Evolutionary conservation across 495 filamentous ascomycete species (phyloP), one percentile per base, ranked within the genome.

Genomic region (Neurospora sp.): DNA sequence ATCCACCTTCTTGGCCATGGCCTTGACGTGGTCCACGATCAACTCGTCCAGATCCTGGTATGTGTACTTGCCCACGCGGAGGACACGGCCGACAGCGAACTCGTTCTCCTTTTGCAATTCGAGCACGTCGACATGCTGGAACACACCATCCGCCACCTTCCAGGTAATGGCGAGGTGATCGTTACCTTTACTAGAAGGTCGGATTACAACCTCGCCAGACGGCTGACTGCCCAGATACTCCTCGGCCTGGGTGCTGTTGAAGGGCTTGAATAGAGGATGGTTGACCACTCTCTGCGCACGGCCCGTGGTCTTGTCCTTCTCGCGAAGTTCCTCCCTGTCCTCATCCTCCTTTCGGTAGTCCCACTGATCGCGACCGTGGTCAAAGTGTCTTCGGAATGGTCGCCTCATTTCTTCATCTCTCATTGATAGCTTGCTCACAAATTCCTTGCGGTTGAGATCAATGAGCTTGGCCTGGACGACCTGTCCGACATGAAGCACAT

Each of bases 31-130:
- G 73, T 94, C 93, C 81, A 94, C 94, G 77, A 99, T 98, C 82
- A 99, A 82, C 82, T 99, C 96, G 82, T 99, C 96, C 71, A 99
- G 84, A 91, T 99, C 96, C 69, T 89, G 92, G 85, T 99, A 99
- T 5, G 87, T 95, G 81, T 94, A 94, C 78, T 92, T 92, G 17
- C 89, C 92, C 48, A 98, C 91, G 76, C 92, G 93, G 66, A 98
- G 86, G 19, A 89, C 89, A 72, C 88, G 90, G 39, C 96, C 96
- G 15, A 98, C 91, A 5, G 93, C 94, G 80, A 97, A 97, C 81
- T 98, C 94, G 70, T 92, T 98, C 75, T 95, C 93, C 83, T 99
- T 99, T 82, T 96, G 93, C 72, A 99, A 82, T 81, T 99, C 96
- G 24, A 99, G 88, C 40, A 99, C 96, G 80, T 99, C 96, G 72